phyloP scores from a whole-genome alignment of 2,329 filamentous ascomycete species.

The Ophiostoma sp. region DNA sequence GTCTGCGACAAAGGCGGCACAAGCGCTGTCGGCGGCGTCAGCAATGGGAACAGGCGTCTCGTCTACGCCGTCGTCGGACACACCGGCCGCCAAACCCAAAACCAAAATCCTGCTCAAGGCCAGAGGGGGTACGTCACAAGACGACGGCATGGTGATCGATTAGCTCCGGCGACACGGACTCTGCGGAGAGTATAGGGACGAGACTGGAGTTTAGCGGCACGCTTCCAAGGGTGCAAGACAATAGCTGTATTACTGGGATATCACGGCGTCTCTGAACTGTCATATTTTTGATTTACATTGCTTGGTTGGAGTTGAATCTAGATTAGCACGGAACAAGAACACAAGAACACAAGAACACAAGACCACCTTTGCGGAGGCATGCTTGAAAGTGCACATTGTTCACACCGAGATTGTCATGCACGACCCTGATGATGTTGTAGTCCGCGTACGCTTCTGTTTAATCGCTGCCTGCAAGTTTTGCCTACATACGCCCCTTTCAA shows the following conservation, averaged over 20 bases:
- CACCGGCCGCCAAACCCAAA: slow-evolving; percentile 11
- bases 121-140: neutral
- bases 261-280: too few species aligned
- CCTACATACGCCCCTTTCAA: neutral
- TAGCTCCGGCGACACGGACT: neutral
- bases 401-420: neutral
- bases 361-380: neutral
- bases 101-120: slow-evolving; percentile 20
- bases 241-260: too few species aligned
- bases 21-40: neutral
- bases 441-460: too few species aligned
- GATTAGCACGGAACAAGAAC: neutral
- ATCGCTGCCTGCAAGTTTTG: neutral
- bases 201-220: too few species aligned
- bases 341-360: neutral
- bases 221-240: too few species aligned
- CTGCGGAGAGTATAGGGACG: too few species aligned
- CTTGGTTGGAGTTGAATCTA: too few species aligned
- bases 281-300: too few species aligned
- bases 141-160: slow-evolving; percentile 21
- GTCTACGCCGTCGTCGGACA: neutral
- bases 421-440: neutral
- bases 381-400: neutral
- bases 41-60: neutral
- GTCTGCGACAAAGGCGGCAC: neutral